Percentiles rank a stretch among this genome's conserved stretches.
These are phyloP conservation scores for Monilinia fructigena DNA, from an alignment of 2,329 filamentous ascomycete genomes.

Conservation along the genomic window DNA sequence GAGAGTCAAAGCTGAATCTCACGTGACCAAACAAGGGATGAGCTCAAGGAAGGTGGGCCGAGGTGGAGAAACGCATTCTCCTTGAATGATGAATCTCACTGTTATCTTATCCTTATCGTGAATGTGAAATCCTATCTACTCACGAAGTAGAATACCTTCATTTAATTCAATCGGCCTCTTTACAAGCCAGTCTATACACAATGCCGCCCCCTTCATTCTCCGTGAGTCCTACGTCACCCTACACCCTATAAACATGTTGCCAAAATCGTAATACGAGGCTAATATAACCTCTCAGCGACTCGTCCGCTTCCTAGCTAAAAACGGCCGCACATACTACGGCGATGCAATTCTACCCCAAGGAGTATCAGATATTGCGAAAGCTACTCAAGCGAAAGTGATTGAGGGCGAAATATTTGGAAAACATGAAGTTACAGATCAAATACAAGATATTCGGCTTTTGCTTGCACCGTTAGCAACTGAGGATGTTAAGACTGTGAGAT, in stretches of 20 bases:
- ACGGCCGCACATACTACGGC: constrained; percentile 69
- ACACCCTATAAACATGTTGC: background rate
- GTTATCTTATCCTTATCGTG: constrained; percentile 14
- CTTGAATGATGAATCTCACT: background rate
- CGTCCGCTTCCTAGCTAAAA: constrained; percentile 69
- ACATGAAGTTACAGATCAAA: constrained; percentile 61
- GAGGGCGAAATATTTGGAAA: constrained; percentile 64
- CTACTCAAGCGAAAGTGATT: constrained; percentile 61
- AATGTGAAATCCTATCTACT: background rate
- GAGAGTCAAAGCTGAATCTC: too few relatives aligned
- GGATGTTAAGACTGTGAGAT: constrained; percentile 65
- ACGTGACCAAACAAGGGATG: too few relatives aligned
- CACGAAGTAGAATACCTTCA: background rate
- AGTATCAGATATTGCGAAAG: constrained; percentile 58
- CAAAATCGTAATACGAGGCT: constrained; percentile 3
- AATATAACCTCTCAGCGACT: constrained; percentile 54
- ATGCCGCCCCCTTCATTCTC: constrained; percentile 47
- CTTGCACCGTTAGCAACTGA: constrained; percentile 62
- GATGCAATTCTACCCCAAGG: constrained; percentile 68
- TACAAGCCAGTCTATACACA: constrained; percentile 1
- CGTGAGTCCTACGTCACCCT: constrained; percentile 40
- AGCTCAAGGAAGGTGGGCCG: background rate
- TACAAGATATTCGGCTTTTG: constrained; percentile 56
- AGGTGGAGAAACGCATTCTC: background rate
- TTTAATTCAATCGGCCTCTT: background rate